Conservation (phyloP, 345 rosid genomes). For the Trapa incisa region DNA sequence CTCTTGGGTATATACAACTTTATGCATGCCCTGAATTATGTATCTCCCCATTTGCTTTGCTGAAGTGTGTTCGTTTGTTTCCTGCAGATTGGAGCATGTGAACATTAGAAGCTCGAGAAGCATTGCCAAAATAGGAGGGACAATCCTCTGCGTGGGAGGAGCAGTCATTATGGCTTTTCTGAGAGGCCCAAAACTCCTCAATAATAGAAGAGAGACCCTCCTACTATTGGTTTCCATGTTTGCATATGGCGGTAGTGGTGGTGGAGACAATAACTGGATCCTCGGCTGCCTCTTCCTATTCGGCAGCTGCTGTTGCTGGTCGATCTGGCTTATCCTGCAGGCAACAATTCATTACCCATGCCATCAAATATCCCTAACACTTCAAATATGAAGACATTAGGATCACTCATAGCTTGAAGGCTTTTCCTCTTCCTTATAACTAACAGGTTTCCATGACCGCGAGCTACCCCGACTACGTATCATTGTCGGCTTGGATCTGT, state of each 20-base stretch:
- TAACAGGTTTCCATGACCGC: slow-evolving; percentile 47
- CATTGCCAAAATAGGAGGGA: slow-evolving; percentile 52
- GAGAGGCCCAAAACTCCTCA: slow-evolving; percentile 59
- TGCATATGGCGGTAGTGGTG: slow-evolving; percentile 13
- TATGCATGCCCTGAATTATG: too few species aligned
- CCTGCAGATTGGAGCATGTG: slow-evolving; percentile 50
- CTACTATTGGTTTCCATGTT: slow-evolving; percentile 11
- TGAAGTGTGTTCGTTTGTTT: neutral
- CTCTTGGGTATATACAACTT: slow-evolving; percentile 18
- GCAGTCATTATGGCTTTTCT: slow-evolving; percentile 58
- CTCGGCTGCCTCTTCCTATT: slow-evolving; percentile 51
- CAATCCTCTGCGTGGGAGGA: slow-evolving; percentile 44
- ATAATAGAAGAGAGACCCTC: slow-evolving; percentile 13
- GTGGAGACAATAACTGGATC: slow-evolving; percentile 24
- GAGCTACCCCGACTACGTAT: slow-evolving; percentile 42
- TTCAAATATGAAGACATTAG: too few species aligned
- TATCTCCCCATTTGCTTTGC: too few species aligned
- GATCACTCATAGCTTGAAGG: too few species aligned
- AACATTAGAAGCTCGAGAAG: slow-evolving; percentile 38
- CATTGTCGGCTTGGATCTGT: slow-evolving; percentile 73
- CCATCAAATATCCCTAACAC: neutral
- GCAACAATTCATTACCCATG: slow-evolving; percentile 15
- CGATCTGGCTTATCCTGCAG: slow-evolving; percentile 65
- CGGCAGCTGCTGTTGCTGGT: slow-evolving; percentile 55
- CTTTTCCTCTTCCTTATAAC: neutral